Percentiles rank a stretch among this genome's conserved stretches.
phyloP scores from a whole-genome alignment of 1,139 yeast species.

The Candida glucosophila region DNA sequence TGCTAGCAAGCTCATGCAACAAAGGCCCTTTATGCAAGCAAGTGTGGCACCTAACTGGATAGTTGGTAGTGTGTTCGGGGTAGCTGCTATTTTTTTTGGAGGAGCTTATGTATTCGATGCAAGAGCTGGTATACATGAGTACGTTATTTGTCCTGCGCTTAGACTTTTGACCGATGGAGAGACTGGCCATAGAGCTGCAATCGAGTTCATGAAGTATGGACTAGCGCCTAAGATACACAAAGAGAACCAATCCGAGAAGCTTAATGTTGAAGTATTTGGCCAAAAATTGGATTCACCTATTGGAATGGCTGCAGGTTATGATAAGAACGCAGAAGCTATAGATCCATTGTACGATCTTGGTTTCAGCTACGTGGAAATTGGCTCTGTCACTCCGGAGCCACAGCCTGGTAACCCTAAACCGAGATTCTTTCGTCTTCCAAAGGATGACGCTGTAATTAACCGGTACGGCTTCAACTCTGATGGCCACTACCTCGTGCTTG shows the following conservation, averaged over 20 bases:
- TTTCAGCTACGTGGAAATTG: constrained; percentile 85
- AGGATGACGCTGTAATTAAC: constrained; percentile 86
- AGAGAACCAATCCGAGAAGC: constrained; percentile 36
- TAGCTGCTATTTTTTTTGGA: constrained; percentile 8
- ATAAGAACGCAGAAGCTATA: constrained; percentile 90
- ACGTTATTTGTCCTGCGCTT: constrained; percentile 66
- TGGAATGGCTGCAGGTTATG: constrained; percentile 95
- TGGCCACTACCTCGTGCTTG: constrained; percentile 73
- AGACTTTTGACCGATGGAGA: constrained; percentile 75
- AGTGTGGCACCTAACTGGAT: too few relatives aligned
- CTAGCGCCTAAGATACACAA: constrained; percentile 52
- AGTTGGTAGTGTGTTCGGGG: constrained; percentile 17
- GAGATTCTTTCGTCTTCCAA: constrained; percentile 75
- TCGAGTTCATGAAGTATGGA: constrained; percentile 60
- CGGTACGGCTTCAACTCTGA: constrained; percentile 91
- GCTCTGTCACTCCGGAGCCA: constrained; percentile 85
- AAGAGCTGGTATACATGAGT: constrained; percentile 76
- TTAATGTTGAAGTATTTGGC: constrained; percentile 61
- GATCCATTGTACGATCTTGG: constrained; percentile 74
- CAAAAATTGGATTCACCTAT: constrained; percentile 61
- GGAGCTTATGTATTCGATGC: constrained; percentile 55
- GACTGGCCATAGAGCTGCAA: constrained; percentile 72
- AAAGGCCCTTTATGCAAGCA: too few relatives aligned
- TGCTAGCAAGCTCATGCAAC: too few relatives aligned
- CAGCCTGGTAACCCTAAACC: constrained; percentile 94